phyloP scores from a whole-genome alignment of 805 yeast species.

The Cyberlindnera xylosilytica region DNA sequence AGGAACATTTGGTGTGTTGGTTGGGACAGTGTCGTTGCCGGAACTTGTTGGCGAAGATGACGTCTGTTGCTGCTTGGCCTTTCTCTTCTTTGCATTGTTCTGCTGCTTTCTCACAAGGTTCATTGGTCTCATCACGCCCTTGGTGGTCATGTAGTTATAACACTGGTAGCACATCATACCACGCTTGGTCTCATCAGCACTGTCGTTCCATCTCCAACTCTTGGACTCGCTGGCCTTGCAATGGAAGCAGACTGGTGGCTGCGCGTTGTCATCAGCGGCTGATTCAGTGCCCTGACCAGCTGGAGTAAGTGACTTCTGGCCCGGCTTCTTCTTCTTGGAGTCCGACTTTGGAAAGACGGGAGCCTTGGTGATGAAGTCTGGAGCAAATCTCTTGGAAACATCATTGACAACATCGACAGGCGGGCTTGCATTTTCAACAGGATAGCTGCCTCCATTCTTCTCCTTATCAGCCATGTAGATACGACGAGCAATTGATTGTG shows the following conservation, averaged over 20 bases:
- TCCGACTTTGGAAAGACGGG: constrained; percentile 7
- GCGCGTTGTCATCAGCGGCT: constrained; percentile 8
- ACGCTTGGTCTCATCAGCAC: constrained; percentile 22
- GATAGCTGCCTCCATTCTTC: constrained; percentile 3
- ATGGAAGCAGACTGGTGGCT: constrained; percentile 25
- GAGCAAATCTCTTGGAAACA: constrained; percentile 27
- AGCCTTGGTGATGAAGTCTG: constrained; percentile 23
- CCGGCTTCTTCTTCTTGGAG: neutral
- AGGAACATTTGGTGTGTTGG: constrained; percentile 16
- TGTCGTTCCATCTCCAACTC: constrained; percentile 29
- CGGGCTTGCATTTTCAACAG: constrained; percentile 9
- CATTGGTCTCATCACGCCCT: constrained; percentile 27
- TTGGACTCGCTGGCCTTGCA: constrained; percentile 26
- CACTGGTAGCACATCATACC: constrained; percentile 28
- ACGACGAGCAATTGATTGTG: constrained; percentile 27
- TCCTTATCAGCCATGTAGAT: constrained; percentile 28
- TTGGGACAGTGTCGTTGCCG: constrained; percentile 21
- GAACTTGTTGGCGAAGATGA: constrained; percentile 22
- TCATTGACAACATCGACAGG: constrained; percentile 9
- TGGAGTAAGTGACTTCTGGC: neutral
- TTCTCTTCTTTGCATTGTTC: constrained; percentile 6
- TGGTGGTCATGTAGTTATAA: constrained; percentile 22
- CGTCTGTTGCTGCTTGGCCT: constrained; percentile 5
- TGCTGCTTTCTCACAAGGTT: constrained; percentile 16
- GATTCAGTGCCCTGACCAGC: neutral